Conservation (phyloP, 805 yeast genomes). For the Alloascoidea hylecoeti region DNA sequence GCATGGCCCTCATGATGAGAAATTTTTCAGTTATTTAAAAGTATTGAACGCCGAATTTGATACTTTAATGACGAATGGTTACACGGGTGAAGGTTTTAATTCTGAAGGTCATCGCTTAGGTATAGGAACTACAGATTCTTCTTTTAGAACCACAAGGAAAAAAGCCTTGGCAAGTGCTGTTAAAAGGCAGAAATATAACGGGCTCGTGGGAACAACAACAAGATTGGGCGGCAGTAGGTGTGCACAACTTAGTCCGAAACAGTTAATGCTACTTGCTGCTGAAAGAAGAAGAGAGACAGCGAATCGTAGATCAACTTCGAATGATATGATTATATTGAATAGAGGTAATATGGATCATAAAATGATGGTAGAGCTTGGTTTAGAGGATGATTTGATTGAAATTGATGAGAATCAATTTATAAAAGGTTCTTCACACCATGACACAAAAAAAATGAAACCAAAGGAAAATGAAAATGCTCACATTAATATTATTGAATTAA, state of each 20-base stretch:
- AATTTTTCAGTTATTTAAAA: conserved; percentile 54
- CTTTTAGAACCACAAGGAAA: background rate
- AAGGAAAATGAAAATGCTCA: background rate
- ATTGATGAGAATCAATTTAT: background rate
- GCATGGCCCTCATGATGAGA: conserved; percentile 66
- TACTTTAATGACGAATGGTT: conserved; percentile 22
- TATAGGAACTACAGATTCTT: conserved; percentile 8
- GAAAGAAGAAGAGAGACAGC: background rate
- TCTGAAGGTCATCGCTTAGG: conserved; percentile 36
- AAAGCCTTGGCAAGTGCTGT: background rate
- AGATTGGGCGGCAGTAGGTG: background rate
- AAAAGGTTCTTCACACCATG: background rate
- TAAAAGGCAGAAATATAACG: background rate
- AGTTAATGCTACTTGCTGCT: background rate
- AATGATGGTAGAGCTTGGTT: background rate
- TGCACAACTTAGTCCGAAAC: background rate
- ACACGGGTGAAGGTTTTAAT: conserved; percentile 29
- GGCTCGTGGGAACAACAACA: background rate
- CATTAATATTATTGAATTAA: background rate
- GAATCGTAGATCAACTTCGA: background rate
- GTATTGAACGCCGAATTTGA: conserved; percentile 37
- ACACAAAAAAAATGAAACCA: background rate
- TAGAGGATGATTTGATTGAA: background rate
- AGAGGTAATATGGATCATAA: background rate
- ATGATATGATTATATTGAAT: background rate